Conservation (phyloP, 345 rosid genomes). For the Geranium brycei region DNA sequence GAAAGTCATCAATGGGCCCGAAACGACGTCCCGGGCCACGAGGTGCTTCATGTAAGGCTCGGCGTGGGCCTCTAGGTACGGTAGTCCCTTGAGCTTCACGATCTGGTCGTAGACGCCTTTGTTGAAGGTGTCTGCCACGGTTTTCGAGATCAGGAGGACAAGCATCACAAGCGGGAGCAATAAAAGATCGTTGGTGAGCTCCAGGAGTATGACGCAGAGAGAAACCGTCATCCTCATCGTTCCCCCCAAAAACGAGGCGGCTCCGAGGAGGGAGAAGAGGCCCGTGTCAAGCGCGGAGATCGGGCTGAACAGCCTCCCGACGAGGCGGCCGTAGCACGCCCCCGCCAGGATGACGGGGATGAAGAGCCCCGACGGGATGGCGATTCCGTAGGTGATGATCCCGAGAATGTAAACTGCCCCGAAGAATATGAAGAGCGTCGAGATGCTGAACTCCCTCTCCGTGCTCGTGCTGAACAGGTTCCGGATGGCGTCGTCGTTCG, state of each 20-base stretch:
- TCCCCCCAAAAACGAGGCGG: slow-evolving; percentile 65
- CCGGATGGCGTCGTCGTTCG: too few species aligned
- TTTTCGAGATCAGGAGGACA: slow-evolving; percentile 58
- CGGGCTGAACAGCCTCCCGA: slow-evolving; percentile 37
- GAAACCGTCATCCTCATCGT: slow-evolving; percentile 79
- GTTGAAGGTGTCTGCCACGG: slow-evolving; percentile 52
- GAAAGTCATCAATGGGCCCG: slow-evolving; percentile 45
- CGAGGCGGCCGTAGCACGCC: slow-evolving; percentile 53
- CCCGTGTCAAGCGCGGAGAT: slow-evolving; percentile 43
- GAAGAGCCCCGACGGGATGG: too few species aligned
- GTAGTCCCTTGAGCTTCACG: slow-evolving; percentile 50
- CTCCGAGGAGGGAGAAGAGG: slow-evolving; percentile 59
- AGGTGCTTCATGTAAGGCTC: slow-evolving; percentile 58
- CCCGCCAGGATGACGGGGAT: slow-evolving; percentile 55
- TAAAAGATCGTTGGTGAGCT: slow-evolving; percentile 51
- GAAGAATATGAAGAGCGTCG: too few species aligned
- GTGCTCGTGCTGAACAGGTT: too few species aligned
- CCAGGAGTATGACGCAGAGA: slow-evolving; percentile 57
- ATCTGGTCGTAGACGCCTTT: slow-evolving; percentile 58
- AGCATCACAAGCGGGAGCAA: slow-evolving; percentile 66
- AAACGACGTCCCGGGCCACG: slow-evolving; percentile 45
- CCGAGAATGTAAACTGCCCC: too few species aligned
- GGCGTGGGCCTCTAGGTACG: slow-evolving; percentile 57
- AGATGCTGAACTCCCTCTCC: too few species aligned
- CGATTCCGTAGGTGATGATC: too few species aligned